Evolutionary conservation across 495 filamentous ascomycete genomes (phyloP).

Genomic region (Talaromyces liani): DNA sequence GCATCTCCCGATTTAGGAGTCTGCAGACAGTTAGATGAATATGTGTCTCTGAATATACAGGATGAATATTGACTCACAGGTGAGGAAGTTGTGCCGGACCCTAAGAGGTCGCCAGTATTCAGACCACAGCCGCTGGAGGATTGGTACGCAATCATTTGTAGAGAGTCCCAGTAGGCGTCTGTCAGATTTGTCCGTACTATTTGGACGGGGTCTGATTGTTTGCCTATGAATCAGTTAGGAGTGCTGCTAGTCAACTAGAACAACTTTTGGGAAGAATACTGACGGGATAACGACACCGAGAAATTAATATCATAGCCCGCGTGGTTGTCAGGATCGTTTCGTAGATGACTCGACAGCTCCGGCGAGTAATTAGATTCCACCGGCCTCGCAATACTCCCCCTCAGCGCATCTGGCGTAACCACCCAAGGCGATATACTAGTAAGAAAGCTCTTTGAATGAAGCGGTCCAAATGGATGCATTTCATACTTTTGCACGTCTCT

Average conservation of each 20-base stretch:
- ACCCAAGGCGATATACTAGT: constrained; percentile 79
- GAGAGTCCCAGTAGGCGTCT: background rate
- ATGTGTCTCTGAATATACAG: background rate
- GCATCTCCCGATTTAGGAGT: background rate
- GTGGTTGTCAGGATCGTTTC: background rate
- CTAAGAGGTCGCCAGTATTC: constrained; percentile 19
- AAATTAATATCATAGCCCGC: background rate
- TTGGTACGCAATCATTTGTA: constrained; percentile 12
- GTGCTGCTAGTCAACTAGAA: background rate
- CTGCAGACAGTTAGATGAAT: background rate
- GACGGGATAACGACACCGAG: background rate
- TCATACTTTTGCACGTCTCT: constrained; percentile 29
- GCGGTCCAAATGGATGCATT: constrained; percentile 28
- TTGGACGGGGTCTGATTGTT: background rate
- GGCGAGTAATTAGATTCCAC: background rate
- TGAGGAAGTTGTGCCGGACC: constrained; percentile 13
- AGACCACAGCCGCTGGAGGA: constrained; percentile 16
- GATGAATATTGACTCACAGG: background rate
- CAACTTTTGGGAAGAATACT: background rate
- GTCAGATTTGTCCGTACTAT: background rate
- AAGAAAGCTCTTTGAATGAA: constrained; percentile 76
- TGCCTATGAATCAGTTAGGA: background rate
- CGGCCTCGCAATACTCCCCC: background rate
- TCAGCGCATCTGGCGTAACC: constrained; percentile 66
- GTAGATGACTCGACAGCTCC: constrained; percentile 2